Evolutionary conservation across 2,329 filamentous ascomycete species (phyloP).

Genomic region (Neoarthrinium moseri): DNA sequence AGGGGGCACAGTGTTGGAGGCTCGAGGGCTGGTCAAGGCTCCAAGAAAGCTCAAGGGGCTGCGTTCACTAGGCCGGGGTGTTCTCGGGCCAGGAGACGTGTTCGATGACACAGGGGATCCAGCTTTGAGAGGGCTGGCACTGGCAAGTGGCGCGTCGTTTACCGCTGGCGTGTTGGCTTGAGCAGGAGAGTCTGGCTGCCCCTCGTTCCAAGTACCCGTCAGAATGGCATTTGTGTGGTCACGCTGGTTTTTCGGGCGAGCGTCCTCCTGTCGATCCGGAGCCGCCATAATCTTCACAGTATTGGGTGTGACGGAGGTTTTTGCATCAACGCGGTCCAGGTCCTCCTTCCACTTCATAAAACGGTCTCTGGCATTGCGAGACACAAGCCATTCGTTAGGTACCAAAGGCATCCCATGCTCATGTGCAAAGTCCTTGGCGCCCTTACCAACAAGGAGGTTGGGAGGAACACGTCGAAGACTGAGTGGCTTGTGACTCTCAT

Average conservation of each 20-base stretch:
- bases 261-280: conserved; percentile 18
- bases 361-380: conserved; percentile 73
- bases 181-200: conserved; percentile 57
- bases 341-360: conserved; percentile 79
- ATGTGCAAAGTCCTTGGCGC: conserved; percentile 82
- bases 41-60: conserved; percentile 25
- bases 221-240: conserved; percentile 56
- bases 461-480: conserved; percentile 87
- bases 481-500: conserved; percentile 73
- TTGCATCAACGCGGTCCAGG: conserved; percentile 59
- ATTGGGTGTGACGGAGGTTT: conserved; percentile 32
- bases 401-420: conserved; percentile 73
- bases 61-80: conserved; percentile 18
- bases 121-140: conserved; percentile 10
- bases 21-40: conserved; percentile 10
- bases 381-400: conserved; percentile 77
- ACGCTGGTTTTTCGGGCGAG: conserved; percentile 24
- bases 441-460: conserved; percentile 83
- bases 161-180: conserved; percentile 18
- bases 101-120: conserved; percentile 13
- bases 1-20: conserved; percentile 1
- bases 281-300: neutral
- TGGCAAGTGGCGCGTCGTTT: conserved; percentile 2
- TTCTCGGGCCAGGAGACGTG: conserved; percentile 14
- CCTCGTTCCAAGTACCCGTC: conserved; percentile 61